Percentiles rank a stretch among this genome's conserved stretches.
Evolutionary conservation across 2,329 filamentous ascomycete genomes (phyloP).

Genomic region (Xylariaceae sp.): DNA sequence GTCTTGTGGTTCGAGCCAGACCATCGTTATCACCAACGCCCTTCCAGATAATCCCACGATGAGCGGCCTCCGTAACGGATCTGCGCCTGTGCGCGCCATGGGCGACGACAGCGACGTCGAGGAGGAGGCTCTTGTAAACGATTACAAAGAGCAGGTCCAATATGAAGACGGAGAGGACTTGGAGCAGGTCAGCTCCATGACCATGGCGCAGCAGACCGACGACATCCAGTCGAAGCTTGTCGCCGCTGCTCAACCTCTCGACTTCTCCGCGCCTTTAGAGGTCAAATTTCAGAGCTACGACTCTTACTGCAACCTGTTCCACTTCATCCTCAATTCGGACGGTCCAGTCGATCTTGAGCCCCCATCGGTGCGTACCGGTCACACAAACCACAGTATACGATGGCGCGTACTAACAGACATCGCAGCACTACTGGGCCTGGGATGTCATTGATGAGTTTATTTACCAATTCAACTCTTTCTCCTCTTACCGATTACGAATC

Average conservation of each 20-base stretch:
- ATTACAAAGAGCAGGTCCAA: slow-evolving; percentile 94
- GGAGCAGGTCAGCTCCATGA: slow-evolving; percentile 67
- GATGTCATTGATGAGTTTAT: slow-evolving; percentile 99
- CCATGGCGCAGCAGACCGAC: slow-evolving; percentile 70
- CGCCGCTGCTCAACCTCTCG: slow-evolving; percentile 88
- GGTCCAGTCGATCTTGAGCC: slow-evolving; percentile 97
- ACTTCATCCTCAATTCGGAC: slow-evolving; percentile 98
- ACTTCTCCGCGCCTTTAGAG: slow-evolving; percentile 93
- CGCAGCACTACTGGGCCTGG: slow-evolving; percentile 99
- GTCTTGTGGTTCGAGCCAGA: too few species aligned
- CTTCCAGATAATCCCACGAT: slow-evolving; percentile 34
- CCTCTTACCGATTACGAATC: slow-evolving; percentile 88
- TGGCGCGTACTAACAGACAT: slow-evolving; percentile 15
- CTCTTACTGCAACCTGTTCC: slow-evolving; percentile 98
- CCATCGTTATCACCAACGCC: too few species aligned
- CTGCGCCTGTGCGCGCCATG: slow-evolving; percentile 54
- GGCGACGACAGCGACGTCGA: slow-evolving; percentile 90
- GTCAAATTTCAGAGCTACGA: slow-evolving; percentile 99
- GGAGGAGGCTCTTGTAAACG: slow-evolving; percentile 91
- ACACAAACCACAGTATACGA: neutral
- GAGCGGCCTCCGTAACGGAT: slow-evolving; percentile 60
- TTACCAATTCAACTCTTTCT: slow-evolving; percentile 99
- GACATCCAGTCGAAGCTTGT: slow-evolving; percentile 91
- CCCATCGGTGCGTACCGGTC: slow-evolving; percentile 69
- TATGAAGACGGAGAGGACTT: slow-evolving; percentile 84